phyloP scores from a whole-genome alignment of 441 rosid genomes.

The Brassica balearica region DNA sequence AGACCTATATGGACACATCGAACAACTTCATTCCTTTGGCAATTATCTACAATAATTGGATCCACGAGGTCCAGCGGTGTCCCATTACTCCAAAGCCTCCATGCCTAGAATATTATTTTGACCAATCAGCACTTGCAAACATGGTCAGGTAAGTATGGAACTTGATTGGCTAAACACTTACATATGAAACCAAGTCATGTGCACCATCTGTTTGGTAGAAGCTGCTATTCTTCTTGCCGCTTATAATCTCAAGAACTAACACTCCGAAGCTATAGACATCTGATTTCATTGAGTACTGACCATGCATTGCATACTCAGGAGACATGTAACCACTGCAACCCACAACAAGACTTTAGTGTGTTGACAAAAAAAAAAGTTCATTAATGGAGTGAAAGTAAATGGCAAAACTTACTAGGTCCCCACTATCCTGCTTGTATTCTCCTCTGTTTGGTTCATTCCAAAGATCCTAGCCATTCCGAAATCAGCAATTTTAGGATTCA shows the following conservation, averaged over 20 bases:
- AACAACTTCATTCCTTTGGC: conserved; percentile 33
- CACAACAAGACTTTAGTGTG: conserved; percentile 5
- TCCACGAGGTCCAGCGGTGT: conserved; percentile 45
- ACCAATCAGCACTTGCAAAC: conserved; percentile 10
- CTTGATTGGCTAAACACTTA: conserved; percentile 37
- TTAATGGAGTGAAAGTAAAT: no score
- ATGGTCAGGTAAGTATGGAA: not conserved
- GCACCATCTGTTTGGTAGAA: not conserved
- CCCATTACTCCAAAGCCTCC: conserved; percentile 52
- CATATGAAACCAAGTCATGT: conserved; percentile 47
- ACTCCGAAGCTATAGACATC: conserved; percentile 59
- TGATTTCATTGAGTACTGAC: conserved; percentile 51
- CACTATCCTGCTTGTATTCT: conserved; percentile 47
- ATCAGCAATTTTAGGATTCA: conserved; percentile 60
- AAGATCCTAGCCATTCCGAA: conserved; percentile 64
- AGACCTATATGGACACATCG: conserved; percentile 53
- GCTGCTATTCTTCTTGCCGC: conserved; percentile 20
- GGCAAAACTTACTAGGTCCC: conserved; percentile 67
- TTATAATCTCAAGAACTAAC: conserved; percentile 50
- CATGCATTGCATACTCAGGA: conserved; percentile 56
- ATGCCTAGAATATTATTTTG: conserved; percentile 10
- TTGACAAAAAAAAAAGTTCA: no score
- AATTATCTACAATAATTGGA: conserved; percentile 23
- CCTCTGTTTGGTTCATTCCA: conserved; percentile 47
- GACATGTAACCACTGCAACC: conserved; percentile 57